Evolutionary conservation across 2,329 filamentous ascomycete species (phyloP).

Genomic region (Aureobasidium sp.): DNA sequence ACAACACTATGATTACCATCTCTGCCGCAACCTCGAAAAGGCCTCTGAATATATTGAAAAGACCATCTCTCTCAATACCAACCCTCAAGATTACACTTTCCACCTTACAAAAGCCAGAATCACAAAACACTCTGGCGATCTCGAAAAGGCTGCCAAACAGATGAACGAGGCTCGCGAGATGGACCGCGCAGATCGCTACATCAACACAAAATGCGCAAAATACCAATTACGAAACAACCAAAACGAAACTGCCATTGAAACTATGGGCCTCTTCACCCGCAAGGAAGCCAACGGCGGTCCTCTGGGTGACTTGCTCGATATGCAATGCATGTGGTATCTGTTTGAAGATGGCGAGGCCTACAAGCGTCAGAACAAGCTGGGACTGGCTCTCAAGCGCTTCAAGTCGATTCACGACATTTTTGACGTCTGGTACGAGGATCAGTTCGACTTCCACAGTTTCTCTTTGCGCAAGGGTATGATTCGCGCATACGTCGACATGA

Average conservation of each 20-base stretch:
- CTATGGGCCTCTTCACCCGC: constrained; percentile 88
- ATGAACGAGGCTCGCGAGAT: constrained; percentile 84
- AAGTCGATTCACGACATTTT: constrained; percentile 86
- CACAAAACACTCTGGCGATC: constrained; percentile 80
- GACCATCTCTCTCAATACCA: constrained; percentile 68
- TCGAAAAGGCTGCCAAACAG: constrained; percentile 67
- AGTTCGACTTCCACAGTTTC: constrained; percentile 98
- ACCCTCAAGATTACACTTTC: constrained; percentile 84
- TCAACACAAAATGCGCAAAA: constrained; percentile 97
- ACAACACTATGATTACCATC: constrained; percentile 91
- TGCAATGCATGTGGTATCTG: constrained; percentile 97
- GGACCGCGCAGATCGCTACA: constrained; percentile 88
- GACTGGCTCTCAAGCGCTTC: constrained; percentile 85
- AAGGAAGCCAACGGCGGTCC: constrained; percentile 84
- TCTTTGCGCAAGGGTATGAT: constrained; percentile 96
- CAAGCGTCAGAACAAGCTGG: constrained; percentile 70
- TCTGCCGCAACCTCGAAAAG: constrained; percentile 75
- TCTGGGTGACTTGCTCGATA: constrained; percentile 84
- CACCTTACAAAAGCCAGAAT: constrained; percentile 93
- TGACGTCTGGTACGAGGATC: constrained; percentile 95
- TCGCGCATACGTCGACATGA: constrained; percentile 89
- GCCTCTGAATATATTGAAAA: constrained; percentile 76
- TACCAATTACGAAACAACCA: constrained; percentile 92
- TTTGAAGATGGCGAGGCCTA: constrained; percentile 92
- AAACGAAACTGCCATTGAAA: constrained; percentile 75